Evolutionary conservation across 345 rosid species (phyloP).

Genomic region (Salix purpurea): DNA sequence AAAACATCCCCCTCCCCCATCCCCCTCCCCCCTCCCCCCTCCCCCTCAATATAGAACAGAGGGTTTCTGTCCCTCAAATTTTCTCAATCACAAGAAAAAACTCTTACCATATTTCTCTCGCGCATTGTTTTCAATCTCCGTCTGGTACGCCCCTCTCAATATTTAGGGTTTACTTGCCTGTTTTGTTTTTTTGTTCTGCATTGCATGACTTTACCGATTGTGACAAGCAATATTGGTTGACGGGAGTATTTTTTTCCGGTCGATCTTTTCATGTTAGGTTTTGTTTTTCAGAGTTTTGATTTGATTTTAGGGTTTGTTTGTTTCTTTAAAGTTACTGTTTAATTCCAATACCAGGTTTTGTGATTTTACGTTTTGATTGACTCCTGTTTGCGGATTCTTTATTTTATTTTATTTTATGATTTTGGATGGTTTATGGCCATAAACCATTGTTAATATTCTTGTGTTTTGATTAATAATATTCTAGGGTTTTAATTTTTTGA

Average conservation of each 20-base stretch:
- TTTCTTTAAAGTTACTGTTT: background rate
- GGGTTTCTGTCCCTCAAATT: background rate
- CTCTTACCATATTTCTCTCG: background rate
- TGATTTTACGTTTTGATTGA: background rate
- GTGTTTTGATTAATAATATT: background rate
- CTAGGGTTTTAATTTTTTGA: background rate
- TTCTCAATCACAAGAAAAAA: background rate
- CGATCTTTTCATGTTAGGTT: background rate
- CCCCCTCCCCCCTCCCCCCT: background rate
- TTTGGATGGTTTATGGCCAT: background rate
- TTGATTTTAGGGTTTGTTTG: background rate
- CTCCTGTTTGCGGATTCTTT: background rate
- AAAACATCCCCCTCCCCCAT: no score
- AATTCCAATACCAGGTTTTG: background rate
- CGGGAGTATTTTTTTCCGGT: background rate
- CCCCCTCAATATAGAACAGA: background rate
- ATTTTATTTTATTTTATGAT: background rate
- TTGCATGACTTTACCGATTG: no score
- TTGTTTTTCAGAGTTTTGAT: background rate
- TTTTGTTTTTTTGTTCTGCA: background rate
- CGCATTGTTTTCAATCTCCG: background rate
- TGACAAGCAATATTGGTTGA: background rate
- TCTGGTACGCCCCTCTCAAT: background rate
- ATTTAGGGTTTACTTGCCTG: background rate
- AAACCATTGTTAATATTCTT: background rate